Base-by-base conservation (phyloP, 306 rosid species). In the Rosa rugosa region DNA sequence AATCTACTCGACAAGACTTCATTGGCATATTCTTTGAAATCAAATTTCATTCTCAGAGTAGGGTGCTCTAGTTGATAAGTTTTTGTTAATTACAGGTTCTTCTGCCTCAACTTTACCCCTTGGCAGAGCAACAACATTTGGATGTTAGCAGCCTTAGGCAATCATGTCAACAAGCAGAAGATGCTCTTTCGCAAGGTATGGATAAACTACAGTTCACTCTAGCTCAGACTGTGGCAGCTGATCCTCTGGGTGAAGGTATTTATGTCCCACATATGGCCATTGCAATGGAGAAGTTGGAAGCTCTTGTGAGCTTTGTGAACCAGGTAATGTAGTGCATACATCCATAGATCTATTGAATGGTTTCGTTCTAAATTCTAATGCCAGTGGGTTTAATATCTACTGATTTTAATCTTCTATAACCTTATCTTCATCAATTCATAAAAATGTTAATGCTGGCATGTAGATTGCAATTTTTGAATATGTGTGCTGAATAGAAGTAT, bases 91-190 rank as follows among this genome's bases (percentile, higher is more conserved):
- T 80, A 49, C 91, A 95, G 99, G 93, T 92, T 85, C 85, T 95
- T 76, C 85, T 66, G 75, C 97, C 94, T 80, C 85, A 89, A 49
- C 83, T 87, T 20, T 87, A 86, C 20, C 90, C 94, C 17, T 64
- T 92, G 91, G 81, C 98, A 51, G 93, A 91, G 6, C 86, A 89
- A 20, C 96, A 95, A 78, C 23, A 65, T 69, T 13, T 77, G 18
- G 94, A 87, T 57, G 86, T 93, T 6, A 22, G 6, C 59, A 88
- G 85, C 71, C 99, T 95, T 70, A 79, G 64, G 78, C 88, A 90
- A 75, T 88, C 98, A 53, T 95, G 98, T 80, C 89, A 85, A 80
- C 99, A 95, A 83, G 98, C 96, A 75, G 99, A 95, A 86, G 99
- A 95, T 71, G 99, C 99, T 22, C 90, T 95, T 68, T 80, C 91